Percentiles rank a stretch among this genome's conserved stretches.
phyloP scores from a whole-genome alignment of 169 alveolate species.

The Cryptosporidium sp. region DNA sequence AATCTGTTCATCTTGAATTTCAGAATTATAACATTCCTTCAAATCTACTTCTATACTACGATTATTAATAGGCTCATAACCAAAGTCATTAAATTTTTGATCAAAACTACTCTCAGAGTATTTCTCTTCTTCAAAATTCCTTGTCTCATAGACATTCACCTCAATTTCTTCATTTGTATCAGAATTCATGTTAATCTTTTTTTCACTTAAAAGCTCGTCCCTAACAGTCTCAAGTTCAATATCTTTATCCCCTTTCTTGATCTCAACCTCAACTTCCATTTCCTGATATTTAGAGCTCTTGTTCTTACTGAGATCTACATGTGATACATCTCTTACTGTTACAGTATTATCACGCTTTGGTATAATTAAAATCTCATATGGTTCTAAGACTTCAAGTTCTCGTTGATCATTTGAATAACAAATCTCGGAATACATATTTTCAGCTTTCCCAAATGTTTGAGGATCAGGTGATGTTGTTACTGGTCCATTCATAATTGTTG shows the following conservation, averaged over 20 bases:
- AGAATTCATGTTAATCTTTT: conserved; percentile 9
- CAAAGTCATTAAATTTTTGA: neutral
- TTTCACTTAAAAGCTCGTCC: conserved; percentile 48
- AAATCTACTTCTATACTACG: neutral
- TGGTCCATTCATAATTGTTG: neutral
- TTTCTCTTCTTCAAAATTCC: neutral
- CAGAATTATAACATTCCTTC: neutral
- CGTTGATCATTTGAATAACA: neutral
- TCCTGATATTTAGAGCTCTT: neutral
- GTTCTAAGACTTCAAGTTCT: neutral
- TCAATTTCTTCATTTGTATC: conserved; percentile 8
- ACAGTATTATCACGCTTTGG: conserved; percentile 55
- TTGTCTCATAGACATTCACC: conserved; percentile 36
- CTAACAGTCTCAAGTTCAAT: conserved; percentile 31
- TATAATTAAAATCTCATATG: conserved; percentile 19
- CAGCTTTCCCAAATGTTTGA: neutral
- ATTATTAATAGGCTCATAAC: neutral
- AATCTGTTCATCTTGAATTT: conserved; percentile 11
- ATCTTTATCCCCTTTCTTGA: conserved; percentile 51
- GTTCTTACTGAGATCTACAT: conserved; percentile 21
- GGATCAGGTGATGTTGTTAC: neutral
- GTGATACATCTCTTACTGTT: conserved; percentile 55
- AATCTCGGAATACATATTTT: neutral
- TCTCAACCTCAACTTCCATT: conserved; percentile 48
- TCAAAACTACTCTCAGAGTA: neutral